phyloP scores from a whole-genome alignment of 2,329 filamentous ascomycete genomes.

The Colletotrichum scovillei region DNA sequence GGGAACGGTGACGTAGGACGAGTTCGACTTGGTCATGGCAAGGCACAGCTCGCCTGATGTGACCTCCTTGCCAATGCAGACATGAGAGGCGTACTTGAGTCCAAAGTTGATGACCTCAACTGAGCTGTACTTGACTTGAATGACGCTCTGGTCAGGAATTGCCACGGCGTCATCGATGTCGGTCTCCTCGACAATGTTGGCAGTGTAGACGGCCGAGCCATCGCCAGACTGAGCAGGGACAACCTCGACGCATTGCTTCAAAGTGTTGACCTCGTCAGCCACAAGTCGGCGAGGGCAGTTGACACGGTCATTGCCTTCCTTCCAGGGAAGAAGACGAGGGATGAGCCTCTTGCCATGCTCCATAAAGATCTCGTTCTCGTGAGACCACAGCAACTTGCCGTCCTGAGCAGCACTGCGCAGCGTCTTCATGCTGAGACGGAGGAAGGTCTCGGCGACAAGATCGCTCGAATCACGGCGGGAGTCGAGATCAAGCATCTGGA shows the following conservation, averaged over 20 bases:
- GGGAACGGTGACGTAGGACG: conserved; percentile 46
- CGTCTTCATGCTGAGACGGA: conserved; percentile 24
- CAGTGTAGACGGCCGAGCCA: conserved; percentile 38
- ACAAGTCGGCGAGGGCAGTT: conserved; percentile 52
- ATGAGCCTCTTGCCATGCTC: conserved; percentile 47
- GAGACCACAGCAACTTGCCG: conserved; percentile 26
- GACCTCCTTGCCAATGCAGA: conserved; percentile 48
- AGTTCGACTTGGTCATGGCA: conserved; percentile 45
- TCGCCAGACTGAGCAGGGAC: conserved; percentile 31
- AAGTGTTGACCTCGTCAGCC: conserved; percentile 44
- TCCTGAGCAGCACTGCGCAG: conserved; percentile 4
- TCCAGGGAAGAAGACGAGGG: conserved; percentile 53
- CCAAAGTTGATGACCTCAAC: conserved; percentile 43
- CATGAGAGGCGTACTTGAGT: conserved; percentile 38
- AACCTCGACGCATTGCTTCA: conserved; percentile 45
- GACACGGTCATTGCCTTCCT: conserved; percentile 49
- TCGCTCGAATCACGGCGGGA: neutral
- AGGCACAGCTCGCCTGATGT: conserved; percentile 40
- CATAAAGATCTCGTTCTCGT: conserved; percentile 45
- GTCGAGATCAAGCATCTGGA: conserved; percentile 37
- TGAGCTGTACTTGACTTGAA: conserved; percentile 52
- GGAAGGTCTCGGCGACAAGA: conserved; percentile 26
- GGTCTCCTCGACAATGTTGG: conserved; percentile 29
- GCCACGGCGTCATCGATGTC: conserved; percentile 31
- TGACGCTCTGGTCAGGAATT: conserved; percentile 17